Base-by-base conservation (phyloP, 495 filamentous ascomycete genomes). In the Entonaema liquescens region DNA sequence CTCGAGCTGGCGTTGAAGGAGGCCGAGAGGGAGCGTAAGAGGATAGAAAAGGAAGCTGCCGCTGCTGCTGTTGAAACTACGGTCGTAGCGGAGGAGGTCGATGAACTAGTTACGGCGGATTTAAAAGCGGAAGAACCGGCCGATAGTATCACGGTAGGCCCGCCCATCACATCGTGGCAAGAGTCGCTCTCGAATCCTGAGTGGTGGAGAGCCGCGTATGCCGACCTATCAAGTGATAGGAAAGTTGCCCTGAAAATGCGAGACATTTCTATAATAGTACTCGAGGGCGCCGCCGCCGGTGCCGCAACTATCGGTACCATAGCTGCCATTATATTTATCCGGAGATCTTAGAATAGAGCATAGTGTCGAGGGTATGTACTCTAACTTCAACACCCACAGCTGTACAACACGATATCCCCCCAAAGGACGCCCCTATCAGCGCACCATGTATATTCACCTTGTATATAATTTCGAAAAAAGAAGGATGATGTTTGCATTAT, bases 281-380 rank as follows among this genome's bases (percentile, higher is more conserved):
- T 95, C 28, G 88, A 94, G 76, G 87, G 92, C 69, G 89, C 88
- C 40, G 91, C 87, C n/a, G 85, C 88, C 12, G 93, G 94, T 21
- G 91, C 90, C 6, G 83, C 87, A 2, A 72, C 92, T 1, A 86
- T 87, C 61, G 86, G 85, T 33, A 73, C 89, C 35, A 53, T 93
- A n/a, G 79, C 89, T 13, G n/a, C 56, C 11, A 76, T 89, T 17
- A 35, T 82, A 6, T 49, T 94, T 19, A 65, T 92, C 55, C 84
- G 86, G 33, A 73, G 71, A 54, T 52, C 59, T 33, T 67, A 55
- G 29, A 58, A 33, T 23, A 59, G 44, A 54, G 36, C 35, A 61
- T 28, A 35, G 8, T 40, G 5, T 54, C 17, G 12, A 31, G 65
- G 25, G 42, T 35, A 17, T 64, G 67, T 59, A 69, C 44, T 28